Conservation (phyloP, 1,139 yeast genomes). For the Candida dubliniensis region DNA sequence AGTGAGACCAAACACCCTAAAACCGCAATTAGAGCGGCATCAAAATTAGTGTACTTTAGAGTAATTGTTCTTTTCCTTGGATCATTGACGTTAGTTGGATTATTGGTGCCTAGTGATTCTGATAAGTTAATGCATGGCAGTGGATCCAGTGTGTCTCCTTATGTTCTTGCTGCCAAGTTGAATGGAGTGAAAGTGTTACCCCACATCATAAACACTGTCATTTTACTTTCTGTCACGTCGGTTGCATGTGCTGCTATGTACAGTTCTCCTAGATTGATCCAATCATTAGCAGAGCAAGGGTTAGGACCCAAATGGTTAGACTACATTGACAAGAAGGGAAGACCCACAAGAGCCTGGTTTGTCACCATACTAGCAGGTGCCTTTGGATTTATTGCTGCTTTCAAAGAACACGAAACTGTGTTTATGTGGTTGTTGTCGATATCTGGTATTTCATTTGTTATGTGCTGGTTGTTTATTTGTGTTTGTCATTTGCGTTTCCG, state of each 20-base stretch:
- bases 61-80: conserved; percentile 33
- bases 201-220: conserved; percentile 33
- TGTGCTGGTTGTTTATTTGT: conserved; percentile 33
- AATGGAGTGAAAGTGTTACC: conserved; percentile 33
- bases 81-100: conserved; percentile 30
- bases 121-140: conserved; percentile 22
- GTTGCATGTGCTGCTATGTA: conserved; percentile 39
- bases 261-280: conserved; percentile 35
- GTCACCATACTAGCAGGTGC: conserved; percentile 19
- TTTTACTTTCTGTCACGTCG: conserved; percentile 33
- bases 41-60: conserved; percentile 37
- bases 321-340: conserved; percentile 34
- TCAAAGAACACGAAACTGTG: conserved; percentile 20
- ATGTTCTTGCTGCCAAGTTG: conserved; percentile 38
- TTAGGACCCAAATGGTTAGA: conserved; percentile 33
- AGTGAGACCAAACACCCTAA: conserved; percentile 35
- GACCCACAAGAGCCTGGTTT: conserved; percentile 31
- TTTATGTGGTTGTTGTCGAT: conserved; percentile 27
- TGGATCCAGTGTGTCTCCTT: conserved; percentile 39
- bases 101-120: conserved; percentile 30
- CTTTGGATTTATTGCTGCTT: conserved; percentile 26
- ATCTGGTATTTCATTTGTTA: conserved; percentile 26
- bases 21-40: conserved; percentile 32
- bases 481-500: conserved; percentile 34
- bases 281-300: conserved; percentile 35